Conservation (phyloP, 2,329 filamentous ascomycete species). For the Pseudogymnoascus sp. region DNA sequence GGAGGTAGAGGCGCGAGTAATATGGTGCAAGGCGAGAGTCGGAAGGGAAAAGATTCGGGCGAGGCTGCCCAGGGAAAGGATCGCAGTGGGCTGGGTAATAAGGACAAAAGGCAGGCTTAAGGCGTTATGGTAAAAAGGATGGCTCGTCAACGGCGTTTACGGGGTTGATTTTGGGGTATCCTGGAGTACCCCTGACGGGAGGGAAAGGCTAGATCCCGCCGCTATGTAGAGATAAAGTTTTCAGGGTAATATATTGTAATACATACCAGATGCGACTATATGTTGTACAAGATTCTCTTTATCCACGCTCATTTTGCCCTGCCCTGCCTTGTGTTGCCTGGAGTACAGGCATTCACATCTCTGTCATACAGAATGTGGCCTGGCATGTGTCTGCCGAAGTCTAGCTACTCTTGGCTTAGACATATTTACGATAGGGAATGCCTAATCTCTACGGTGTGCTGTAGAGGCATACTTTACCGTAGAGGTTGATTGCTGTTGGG, state of each 20-base stretch:
- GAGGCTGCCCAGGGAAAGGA: background rate
- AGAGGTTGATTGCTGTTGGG: background rate
- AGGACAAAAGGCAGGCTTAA: background rate
- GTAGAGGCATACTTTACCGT: background rate
- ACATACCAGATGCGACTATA: background rate
- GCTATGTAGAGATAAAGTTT: slow-evolving; percentile 6
- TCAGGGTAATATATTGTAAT: slow-evolving; percentile 2
- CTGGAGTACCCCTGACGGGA: background rate
- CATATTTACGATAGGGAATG: background rate
- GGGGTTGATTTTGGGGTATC: background rate
- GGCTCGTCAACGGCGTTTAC: background rate
- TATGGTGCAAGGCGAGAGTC: background rate
- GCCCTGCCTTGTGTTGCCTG: background rate
- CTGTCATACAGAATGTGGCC: background rate
- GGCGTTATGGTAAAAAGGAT: background rate
- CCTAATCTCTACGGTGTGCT: background rate
- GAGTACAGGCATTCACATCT: background rate
- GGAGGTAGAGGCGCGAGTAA: background rate
- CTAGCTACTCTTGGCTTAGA: background rate
- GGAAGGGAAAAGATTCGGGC: background rate
- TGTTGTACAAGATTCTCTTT: background rate
- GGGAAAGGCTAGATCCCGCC: background rate
- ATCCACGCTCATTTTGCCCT: background rate
- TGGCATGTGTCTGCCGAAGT: background rate
- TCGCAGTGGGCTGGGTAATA: background rate